Base-by-base conservation (phyloP, 805 yeast genomes). In the Ogataea siamensis region DNA sequence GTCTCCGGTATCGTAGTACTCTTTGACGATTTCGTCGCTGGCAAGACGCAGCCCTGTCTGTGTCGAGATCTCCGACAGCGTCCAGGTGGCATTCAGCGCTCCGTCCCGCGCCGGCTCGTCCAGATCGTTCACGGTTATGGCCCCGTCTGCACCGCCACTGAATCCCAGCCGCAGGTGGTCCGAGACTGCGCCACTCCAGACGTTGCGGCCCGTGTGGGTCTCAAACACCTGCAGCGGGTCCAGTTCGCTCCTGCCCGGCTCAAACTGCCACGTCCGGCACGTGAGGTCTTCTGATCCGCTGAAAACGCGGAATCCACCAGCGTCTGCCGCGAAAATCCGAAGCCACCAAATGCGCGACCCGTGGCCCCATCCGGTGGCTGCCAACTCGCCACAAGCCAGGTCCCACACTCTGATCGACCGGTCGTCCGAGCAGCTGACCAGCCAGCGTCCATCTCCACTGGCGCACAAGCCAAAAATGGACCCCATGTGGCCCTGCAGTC, bases 301-400 rank as follows among this genome's bases (percentile, higher is more conserved):
- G 11, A 87, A 65, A 1, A 80, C 50, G 5, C 64, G 58, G 48
- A 54, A 47, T 5, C 45, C 46, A 13, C 34, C 26, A 5, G 44
- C 41, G 30, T 60, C 61, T 12, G 58, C 49, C 5, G 64, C 63
- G 41, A 66, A 73, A 54, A 87, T 86, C 34, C 69, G 70, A 30
- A 91, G 64, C 28, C 75, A 73, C 99, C 99, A 93, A 27, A 93
- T 89, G 55, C 99, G 74, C 0, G 98, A 91, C 1, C 84, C 81
- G 57, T 93, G 99, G 10, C 98, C 99, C 97, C 97, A 93, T 0
- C 96, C 97, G 18, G 80, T 75, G 1, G 91, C 83, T 26, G 84
- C 49, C 22, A 78, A 61, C 8, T 62, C 50, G 1, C 94, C 91
- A 1, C 74, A 54, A 5, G 53, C 52, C 44, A 82, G 63, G 50